Conservation (phyloP, 1,284 basidiomycete genomes). For the Sanghuangporus weigelae region DNA sequence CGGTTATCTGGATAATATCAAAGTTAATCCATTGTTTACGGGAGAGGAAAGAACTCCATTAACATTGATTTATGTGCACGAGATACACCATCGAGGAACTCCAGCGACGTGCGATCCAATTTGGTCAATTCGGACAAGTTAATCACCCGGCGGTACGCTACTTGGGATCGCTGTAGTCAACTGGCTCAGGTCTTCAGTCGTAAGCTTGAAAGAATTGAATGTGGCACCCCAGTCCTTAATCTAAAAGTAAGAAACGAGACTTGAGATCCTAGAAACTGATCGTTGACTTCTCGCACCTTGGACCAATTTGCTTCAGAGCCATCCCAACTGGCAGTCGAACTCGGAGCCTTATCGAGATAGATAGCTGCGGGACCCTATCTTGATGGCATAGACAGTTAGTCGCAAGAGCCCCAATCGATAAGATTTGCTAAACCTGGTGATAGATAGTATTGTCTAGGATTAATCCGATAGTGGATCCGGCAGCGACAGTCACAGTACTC, state of each 20-base stretch:
- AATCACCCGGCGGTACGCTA: constrained; percentile 34
- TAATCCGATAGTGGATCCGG: constrained; percentile 19
- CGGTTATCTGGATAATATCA: constrained; percentile 25
- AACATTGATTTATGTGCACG: constrained; percentile 34
- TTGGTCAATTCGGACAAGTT: constrained; percentile 40
- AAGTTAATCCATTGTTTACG: background rate
- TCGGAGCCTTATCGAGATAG: constrained; percentile 35
- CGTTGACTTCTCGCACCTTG: constrained; percentile 29
- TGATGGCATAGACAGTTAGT: background rate
- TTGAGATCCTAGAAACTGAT: background rate
- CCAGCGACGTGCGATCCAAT: constrained; percentile 35
- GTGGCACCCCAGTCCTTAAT: constrained; percentile 34
- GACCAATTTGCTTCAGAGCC: constrained; percentile 42
- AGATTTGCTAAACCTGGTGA: constrained; percentile 26
- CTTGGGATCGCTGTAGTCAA: constrained; percentile 33
- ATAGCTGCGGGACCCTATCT: constrained; percentile 33
- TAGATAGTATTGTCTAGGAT: constrained; percentile 34
- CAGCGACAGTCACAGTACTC: constrained; percentile 33
- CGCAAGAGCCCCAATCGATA: background rate
- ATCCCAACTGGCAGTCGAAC: constrained; percentile 37
- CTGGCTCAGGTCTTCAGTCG: constrained; percentile 25
- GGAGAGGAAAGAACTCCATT: background rate
- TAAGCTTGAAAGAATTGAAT: constrained; percentile 33
- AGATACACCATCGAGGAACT: constrained; percentile 28
- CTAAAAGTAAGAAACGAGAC: constrained; percentile 18